A percentile compares a stretch with the other conserved stretches of the same genome.
These are phyloP conservation scores for Globisporangium polare DNA, from an alignment of 352 stramenopile species.

Conservation along the genomic window DNA sequence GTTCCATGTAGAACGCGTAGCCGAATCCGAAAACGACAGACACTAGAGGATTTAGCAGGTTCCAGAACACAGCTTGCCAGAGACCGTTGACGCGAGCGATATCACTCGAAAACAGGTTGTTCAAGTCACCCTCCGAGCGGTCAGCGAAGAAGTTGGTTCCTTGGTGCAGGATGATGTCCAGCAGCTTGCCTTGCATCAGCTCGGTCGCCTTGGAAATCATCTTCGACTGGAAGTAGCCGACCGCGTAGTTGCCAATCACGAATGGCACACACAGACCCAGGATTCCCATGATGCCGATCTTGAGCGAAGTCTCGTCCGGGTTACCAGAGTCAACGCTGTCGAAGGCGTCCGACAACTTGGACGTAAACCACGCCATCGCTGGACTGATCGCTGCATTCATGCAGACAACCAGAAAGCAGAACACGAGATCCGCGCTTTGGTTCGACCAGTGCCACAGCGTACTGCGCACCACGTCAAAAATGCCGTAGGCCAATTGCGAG, in stretches of 20 bases:
- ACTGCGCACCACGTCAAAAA: conserved; percentile 67
- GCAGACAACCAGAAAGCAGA: conserved; percentile 78
- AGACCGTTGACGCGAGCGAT: conserved; percentile 80
- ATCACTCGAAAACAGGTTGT: conserved; percentile 87
- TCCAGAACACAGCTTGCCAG: conserved; percentile 89
- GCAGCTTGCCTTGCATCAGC: conserved; percentile 62
- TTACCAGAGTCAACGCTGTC: conserved; percentile 38
- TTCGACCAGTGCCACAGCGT: conserved; percentile 86
- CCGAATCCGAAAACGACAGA: conserved; percentile 81
- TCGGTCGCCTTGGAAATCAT: conserved; percentile 89
- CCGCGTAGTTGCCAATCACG: conserved; percentile 80
- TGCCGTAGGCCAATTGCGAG: conserved; percentile 68
- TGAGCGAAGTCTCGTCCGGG: conserved; percentile 44
- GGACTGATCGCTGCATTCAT: conserved; percentile 83
- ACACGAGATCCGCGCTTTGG: conserved; percentile 64
- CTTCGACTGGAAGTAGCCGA: conserved; percentile 89
- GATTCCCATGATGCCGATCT: conserved; percentile 71
- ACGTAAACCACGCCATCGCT: conserved; percentile 68
- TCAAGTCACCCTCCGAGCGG: conserved; percentile 82
- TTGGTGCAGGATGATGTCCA: conserved; percentile 80
- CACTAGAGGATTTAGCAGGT: conserved; percentile 77
- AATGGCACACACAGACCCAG: conserved; percentile 79
- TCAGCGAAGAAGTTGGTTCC: conserved; percentile 80
- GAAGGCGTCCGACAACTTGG: conserved; percentile 71
- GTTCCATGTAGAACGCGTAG: conserved; percentile 83